Evolutionary conservation across 257 asterid genomes (phyloP).

Genomic region (Henckelia pumila): DNA sequence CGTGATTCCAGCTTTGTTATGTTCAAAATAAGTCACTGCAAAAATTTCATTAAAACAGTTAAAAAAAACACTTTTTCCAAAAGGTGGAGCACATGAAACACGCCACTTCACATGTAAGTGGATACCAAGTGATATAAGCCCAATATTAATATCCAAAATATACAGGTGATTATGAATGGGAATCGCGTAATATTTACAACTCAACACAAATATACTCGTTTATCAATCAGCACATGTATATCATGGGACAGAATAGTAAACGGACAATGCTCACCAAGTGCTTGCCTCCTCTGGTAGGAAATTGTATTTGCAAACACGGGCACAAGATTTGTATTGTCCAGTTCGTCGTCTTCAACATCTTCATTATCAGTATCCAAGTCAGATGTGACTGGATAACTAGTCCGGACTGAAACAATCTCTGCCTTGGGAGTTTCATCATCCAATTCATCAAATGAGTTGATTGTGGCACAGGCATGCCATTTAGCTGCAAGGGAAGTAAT

Average conservation of each 20-base stretch:
- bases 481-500: constrained; percentile 78
- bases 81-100: background rate
- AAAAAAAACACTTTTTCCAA: too few species aligned
- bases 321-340: constrained; percentile 65
- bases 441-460: constrained; percentile 49
- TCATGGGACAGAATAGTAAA: background rate
- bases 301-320: constrained; percentile 50
- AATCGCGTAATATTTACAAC: background rate
- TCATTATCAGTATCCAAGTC: constrained; percentile 55
- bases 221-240: background rate
- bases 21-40: too few species aligned
- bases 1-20: too few species aligned
- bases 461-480: constrained; percentile 89
- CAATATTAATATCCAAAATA: background rate
- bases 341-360: constrained; percentile 80
- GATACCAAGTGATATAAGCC: background rate
- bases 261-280: constrained; percentile 52
- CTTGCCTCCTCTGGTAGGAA: constrained; percentile 90
- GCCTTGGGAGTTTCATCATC: constrained; percentile 40
- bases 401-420: constrained; percentile 31
- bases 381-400: constrained; percentile 26
- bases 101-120: background rate
- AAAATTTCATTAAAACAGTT: too few species aligned
- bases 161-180: background rate
- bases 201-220: background rate